phyloP scores from a whole-genome alignment of 805 yeast species.

The Candida fluviatilis region DNA sequence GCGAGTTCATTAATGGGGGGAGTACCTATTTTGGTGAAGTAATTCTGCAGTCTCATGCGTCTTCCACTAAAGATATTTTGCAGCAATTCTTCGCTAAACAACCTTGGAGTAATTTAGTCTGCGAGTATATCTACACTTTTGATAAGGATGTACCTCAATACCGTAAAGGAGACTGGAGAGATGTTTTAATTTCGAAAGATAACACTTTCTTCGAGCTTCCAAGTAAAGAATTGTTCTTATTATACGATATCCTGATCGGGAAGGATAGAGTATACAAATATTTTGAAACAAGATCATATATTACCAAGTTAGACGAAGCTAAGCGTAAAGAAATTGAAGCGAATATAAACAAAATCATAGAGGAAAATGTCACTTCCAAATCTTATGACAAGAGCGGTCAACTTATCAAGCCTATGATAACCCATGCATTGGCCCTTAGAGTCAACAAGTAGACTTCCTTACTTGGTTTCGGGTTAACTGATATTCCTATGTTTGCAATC shows the following conservation, averaged over 20 bases:
- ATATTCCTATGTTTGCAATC: no score
- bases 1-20: slow-evolving; percentile 6
- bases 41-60: slow-evolving; percentile 3
- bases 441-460: slow-evolving; percentile 10
- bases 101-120: slow-evolving; percentile 36
- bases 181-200: slow-evolving; percentile 22
- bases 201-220: slow-evolving; percentile 31
- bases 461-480: neutral
- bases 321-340: slow-evolving; percentile 30
- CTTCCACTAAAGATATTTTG: slow-evolving; percentile 9
- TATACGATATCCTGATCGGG: slow-evolving; percentile 25
- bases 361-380: slow-evolving; percentile 12
- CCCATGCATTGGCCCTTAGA: slow-evolving; percentile 17
- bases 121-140: slow-evolving; percentile 27
- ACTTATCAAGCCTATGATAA: slow-evolving; percentile 21
- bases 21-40: slow-evolving; percentile 6
- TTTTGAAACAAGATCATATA: slow-evolving; percentile 54
- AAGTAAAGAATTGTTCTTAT: slow-evolving; percentile 26
- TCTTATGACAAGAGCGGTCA: slow-evolving; percentile 10
- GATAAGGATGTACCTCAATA: slow-evolving; percentile 55
- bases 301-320: slow-evolving; percentile 39
- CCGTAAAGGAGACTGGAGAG: slow-evolving; percentile 45
- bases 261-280: slow-evolving; percentile 40
- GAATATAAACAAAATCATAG: slow-evolving; percentile 26
- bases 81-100: slow-evolving; percentile 13